Base-by-base conservation (phyloP, 2,329 filamentous ascomycete genomes). In the Endocalyx cinctus region DNA sequence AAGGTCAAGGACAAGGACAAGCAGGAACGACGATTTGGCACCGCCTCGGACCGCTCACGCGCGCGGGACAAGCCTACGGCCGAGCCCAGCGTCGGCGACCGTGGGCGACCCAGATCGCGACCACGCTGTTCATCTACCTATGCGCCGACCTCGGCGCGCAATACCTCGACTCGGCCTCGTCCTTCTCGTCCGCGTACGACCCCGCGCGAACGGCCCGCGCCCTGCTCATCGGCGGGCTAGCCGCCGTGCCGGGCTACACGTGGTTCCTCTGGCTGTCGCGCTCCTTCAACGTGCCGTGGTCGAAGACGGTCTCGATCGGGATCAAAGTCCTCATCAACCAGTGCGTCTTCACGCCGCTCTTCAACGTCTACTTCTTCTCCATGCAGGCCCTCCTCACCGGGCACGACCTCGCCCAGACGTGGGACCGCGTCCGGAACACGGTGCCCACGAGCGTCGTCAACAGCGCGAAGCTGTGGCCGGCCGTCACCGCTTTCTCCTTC, bases 381-480 rank as follows among this genome's bases (percentile, higher is more conserved):
- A 72, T 84, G 60, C 87, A 94, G 55, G 82, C 84, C 1, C 64
- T 88, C 4, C 67, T 94, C 2, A 73, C 79, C 0, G 88, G 87
- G 23, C 81, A 83, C 17, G 72, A 69, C 0, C 53, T 79, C 2
- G 54, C 63, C 6, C 82, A 86, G 35, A 75, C 82, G 1, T 74
- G 76, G 58, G 77, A 85, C 48, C 79, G 86, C 33, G 71, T 96
- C 38, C 74, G 73, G 46, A 70, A 79, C 38, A 89, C 88, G 0
- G 82, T 95, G 0, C 87, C 88, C 0, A 70, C 73, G 16, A 88
- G 82, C 52, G 77, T 86, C 53, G 58, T 78, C 53, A 95, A 92
- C 57, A 85, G 82, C 39, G 79, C 81, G 57, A 94, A 94, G 64
- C 60, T 96, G 16, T 96, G 89, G 89, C 90, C 89, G 0, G 78